Evolutionary conservation across 2,329 filamentous ascomycete species (phyloP).

Genomic region (Aspergillus flavus): DNA sequence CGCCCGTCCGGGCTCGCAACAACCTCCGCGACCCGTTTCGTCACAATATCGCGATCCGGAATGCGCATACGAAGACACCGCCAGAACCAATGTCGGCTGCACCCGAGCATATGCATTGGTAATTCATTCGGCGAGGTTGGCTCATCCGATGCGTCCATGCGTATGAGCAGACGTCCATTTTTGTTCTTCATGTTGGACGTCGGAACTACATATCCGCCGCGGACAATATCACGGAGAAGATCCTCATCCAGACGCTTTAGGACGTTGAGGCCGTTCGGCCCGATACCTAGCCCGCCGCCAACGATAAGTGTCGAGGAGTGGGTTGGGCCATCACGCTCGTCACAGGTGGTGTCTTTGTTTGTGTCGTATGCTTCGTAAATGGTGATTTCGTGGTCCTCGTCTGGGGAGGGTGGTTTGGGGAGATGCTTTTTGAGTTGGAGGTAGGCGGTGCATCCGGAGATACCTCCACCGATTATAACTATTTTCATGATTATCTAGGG

Average conservation of each 20-base stretch:
- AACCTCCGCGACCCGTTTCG: conserved; percentile 36
- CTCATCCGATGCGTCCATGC: conserved; percentile 21
- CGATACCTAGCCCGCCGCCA: conserved; percentile 43
- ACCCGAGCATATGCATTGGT: conserved; percentile 36
- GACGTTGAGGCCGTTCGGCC: conserved; percentile 44
- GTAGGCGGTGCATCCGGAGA: conserved; percentile 44
- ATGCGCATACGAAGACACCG: conserved; percentile 38
- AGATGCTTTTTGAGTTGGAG: conserved; percentile 46
- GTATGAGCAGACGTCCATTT: conserved; percentile 36
- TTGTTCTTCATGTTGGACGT: conserved; percentile 38
- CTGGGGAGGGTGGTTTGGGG: conserved; percentile 18
- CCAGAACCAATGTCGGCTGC: conserved; percentile 45
- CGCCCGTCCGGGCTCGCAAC: conserved; percentile 25
- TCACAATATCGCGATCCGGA: conserved; percentile 36
- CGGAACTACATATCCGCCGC: conserved; percentile 37
- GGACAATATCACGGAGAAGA: conserved; percentile 36
- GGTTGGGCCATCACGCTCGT: conserved; percentile 21
- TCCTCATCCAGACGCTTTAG: conserved; percentile 40
- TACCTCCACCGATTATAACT: conserved; percentile 47
- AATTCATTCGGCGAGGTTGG: conserved; percentile 6
- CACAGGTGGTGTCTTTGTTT: conserved; percentile 23
- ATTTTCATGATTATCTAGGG: conserved; percentile 40
- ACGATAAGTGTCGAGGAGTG: conserved; percentile 40
- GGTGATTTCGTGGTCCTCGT: conserved; percentile 31
- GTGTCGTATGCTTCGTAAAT: conserved; percentile 48